Evolutionary conservation across 73 alveolate genomes (phyloP), one percentile per base, ranked within the genome.

Genomic region (Paramecium pentaurelia): DNA sequence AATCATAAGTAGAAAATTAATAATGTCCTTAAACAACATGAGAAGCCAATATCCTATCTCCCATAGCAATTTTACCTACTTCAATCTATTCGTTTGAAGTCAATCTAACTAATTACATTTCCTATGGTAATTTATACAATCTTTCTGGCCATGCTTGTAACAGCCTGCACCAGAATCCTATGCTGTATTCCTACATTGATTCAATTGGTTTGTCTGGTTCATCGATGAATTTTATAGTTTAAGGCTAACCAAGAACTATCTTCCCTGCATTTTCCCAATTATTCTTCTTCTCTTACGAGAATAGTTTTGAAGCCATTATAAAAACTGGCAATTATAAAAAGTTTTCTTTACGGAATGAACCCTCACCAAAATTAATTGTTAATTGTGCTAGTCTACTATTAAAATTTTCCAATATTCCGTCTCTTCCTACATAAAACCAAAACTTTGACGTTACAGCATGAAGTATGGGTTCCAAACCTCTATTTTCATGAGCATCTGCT

Each of bases 81-180:
- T 44, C 47, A 20, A 47, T 9, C 6, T 80, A 38, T 80, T 80
- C 77, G n/a, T 80, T 80, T 27, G 77, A 34, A 8, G 77, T 44
- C 32, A 80, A 49, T 80, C 91, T 80, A 2, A 49, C 73, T 25
- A 80, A 32, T 80, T 80, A 49, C 91, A 80, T 80, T 20, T 45
- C 91, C 8, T 80, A 45, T 1, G 91, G 51, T 80, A 47, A 42
- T 80, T 68, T 73, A 36, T 7, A 73, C n/a, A 37, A 36, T 40
- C 87, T 73, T 20, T 40, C 60, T 0, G 91, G 91, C 44, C 44
- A 80, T 18, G 91, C 49, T 45, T 40, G 20, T 25, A 40, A 42
- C 10, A 80, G 44, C 30, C 91, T 80, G 22, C 64, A 32, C 91
- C 91, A 80, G 8, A 80, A 80, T 47, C 91, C 91, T 14, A 80